phyloP scores from a whole-genome alignment of 345 rosid species.

The Arabis hirsuta region DNA sequence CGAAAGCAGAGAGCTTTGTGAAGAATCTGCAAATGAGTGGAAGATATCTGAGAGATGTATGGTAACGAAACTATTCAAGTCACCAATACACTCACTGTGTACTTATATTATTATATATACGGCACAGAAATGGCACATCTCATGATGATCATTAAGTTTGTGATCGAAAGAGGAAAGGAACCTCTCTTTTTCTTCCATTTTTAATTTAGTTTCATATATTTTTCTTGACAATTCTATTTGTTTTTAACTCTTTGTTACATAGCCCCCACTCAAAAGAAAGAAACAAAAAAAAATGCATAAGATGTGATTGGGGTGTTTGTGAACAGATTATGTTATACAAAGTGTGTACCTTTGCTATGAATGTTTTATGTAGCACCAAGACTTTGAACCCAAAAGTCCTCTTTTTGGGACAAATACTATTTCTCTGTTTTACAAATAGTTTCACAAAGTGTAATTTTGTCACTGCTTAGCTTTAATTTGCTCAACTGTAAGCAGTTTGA shows the following conservation, averaged over 20 bases:
- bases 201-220: slow-evolving; percentile 10
- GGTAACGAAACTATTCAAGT: slow-evolving; percentile 30
- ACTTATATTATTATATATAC: slow-evolving; percentile 35
- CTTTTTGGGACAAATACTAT: neutral
- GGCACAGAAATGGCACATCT: slow-evolving; percentile 27
- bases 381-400: neutral
- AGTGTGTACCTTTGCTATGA: slow-evolving; percentile 34
- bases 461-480: neutral
- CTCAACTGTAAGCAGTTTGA: neutral
- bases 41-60: slow-evolving; percentile 88
- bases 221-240: slow-evolving; percentile 21
- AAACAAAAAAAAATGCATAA: slow-evolving; percentile 12
- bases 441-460: neutral
- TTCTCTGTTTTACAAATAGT: neutral
- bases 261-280: slow-evolving; percentile 9
- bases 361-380: slow-evolving; percentile 20
- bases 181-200: slow-evolving; percentile 12
- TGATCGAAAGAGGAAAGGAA: slow-evolving; percentile 30
- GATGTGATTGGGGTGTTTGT: slow-evolving; percentile 31
- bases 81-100: slow-evolving; percentile 23
- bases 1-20: slow-evolving; percentile 86
- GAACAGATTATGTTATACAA: slow-evolving; percentile 32
- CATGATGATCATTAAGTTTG: slow-evolving; percentile 37
- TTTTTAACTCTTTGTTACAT: slow-evolving; percentile 34
- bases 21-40: slow-evolving; percentile 88